Evolutionary conservation across 2,329 filamentous ascomycete species (phyloP), one percentile per base, ranked within the genome.

Genomic region (Mollisia scopiformis): DNA sequence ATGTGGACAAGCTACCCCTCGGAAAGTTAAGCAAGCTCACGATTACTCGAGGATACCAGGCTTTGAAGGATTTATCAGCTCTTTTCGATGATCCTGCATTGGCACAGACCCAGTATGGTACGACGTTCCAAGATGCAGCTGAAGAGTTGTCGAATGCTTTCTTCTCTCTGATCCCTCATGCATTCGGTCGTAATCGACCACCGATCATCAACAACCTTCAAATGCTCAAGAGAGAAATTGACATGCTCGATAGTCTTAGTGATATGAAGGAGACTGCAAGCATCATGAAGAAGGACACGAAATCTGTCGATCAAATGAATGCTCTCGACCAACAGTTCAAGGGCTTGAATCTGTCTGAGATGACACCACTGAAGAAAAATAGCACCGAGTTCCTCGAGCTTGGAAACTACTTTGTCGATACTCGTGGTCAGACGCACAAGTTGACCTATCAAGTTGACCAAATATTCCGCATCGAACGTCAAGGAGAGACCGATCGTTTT

Each of bases 221-320:
- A 1, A 75, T 82, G 66, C 82, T 96, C 68, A 92, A 93, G 77
- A 83, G 78, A 68, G 92, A 96, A 76, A 84, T 94, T 67, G 89
- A 91, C 47, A 82, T 96, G 66, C 83, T 96, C 0, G 91, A 96
- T 70, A 90, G 87, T 62, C 78, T 96, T 72, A 88, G 87, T 2
- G 91, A 95, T 70, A 94, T 96, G 90, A 93, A 93, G 75, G 88
- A 91, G 62, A 88, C 91, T 1, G 85, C 87, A 23, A 83, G 88
- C 27, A 89, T 96, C 71, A 88, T 96, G 83, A 93, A 91, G 75
- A 77, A 81, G 3, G 83, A 86, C 37, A 75, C 80, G 63, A 76
- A 77, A 39, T 76, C 83, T 28, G 77, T 77, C 10, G 79, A 82
- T 59, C 76, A 78, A 13, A 70, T 91, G 16, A 85, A 93, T 68